Base-by-base conservation (phyloP, 257 asterid genomes). In the Nicotiana sylvestris region DNA sequence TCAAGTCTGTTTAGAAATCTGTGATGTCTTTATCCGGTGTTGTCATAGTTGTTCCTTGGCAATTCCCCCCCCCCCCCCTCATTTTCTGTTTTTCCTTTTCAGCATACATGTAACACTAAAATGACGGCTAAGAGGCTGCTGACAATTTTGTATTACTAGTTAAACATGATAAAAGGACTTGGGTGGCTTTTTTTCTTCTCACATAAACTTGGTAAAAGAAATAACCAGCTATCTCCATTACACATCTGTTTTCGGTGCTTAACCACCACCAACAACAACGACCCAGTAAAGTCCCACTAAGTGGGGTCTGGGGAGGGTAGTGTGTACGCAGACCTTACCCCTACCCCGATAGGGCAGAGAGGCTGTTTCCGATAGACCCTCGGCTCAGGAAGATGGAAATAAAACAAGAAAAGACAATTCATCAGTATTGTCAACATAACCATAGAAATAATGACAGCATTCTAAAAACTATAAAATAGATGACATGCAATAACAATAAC, bases 111-210 rank as follows among this genome's bases (percentile, higher is more conserved):
- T 35, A 15, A 51, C 56, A 83, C 67, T 87, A 84, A 82, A 68
- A 66, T 83, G 78, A 82, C 72, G 84, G 87, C 82, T 62, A 76
- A 62, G 77, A 58, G 69, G 88, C 82, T 79, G 86, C 74, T 35
- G 60, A 82, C 80, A 78, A 61, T 85, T 82, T 81, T 86, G 84
- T 57, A 27, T 76, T 83, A 82, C 84, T 29, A 64, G 84, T 78
- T 64, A 33, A 81, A 79, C 81, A 60, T 79, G 85, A 79, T 86
- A 15, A 33, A 51, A 51, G 46, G 53, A 13, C 27, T 76, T 6
- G 29, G 16, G 1, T 76, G 51, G 51, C 51, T 43, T 43, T 53
- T 53, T 53, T 53, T 76, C 53, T 33, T 51, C 80, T 46, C 43
- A 9, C 62, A 51, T 13, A 51, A 27, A 76, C 64, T 76, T 53